These are phyloP conservation scores for Perkinsus marinus DNA, from an alignment of 169 alveolate genomes.

Conservation along the genomic window DNA sequence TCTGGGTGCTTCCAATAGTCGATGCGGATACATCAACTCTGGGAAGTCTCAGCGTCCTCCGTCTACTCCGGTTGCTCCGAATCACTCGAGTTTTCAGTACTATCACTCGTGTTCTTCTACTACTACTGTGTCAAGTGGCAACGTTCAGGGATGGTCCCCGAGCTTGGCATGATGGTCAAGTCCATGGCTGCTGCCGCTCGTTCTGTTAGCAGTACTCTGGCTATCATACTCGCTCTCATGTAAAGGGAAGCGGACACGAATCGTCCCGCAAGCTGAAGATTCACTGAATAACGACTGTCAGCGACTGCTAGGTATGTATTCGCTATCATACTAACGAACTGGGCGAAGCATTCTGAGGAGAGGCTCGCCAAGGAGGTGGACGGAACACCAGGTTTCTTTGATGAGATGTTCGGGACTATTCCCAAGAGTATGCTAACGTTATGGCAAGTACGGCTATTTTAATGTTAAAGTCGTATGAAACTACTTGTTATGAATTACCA, in stretches of 20 bases:
- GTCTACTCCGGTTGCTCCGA: background rate
- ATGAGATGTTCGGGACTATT: background rate
- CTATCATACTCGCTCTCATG: background rate
- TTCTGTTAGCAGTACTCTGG: background rate
- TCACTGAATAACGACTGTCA: too few species aligned
- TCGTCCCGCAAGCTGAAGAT: too few species aligned
- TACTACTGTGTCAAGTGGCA: background rate
- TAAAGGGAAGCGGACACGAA: background rate
- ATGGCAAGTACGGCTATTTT: background rate
- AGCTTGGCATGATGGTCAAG: constrained; percentile 7
- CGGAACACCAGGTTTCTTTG: background rate
- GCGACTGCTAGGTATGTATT: background rate
- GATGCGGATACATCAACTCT: background rate
- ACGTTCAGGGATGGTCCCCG: background rate
- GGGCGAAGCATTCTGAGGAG: background rate
- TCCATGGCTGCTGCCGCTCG: constrained; percentile 11
- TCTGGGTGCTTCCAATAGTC: background rate
- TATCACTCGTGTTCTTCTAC: background rate
- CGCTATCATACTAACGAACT: background rate
- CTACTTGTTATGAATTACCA: too few species aligned
- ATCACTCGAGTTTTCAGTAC: background rate
- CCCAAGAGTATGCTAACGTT: background rate
- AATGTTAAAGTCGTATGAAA: too few species aligned
- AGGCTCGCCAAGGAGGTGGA: background rate
- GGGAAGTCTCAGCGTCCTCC: background rate